Evolutionary conservation across 192 early-diverging fungal genomes (phyloP), one percentile per base, ranked within the genome.

Genomic region (Coemansia sp.): DNA sequence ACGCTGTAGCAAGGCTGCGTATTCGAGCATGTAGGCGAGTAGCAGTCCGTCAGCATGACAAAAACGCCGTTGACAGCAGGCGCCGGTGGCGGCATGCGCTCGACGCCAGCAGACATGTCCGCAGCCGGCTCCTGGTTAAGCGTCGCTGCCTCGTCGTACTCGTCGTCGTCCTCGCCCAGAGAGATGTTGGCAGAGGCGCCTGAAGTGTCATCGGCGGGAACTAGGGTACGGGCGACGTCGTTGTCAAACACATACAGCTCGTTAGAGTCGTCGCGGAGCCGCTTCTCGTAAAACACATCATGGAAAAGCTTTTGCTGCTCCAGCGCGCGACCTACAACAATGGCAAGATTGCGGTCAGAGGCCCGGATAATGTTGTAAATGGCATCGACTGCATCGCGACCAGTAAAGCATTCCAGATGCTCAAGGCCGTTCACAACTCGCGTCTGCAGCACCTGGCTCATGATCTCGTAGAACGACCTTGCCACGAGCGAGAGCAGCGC

Each of bases 231-330:
- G 8, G 62, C 58, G 7, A 71, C 39, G 30, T 80, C 72, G 8
- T 86, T 82, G 25, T 84, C 82, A 74, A 96, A 94, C 55, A 86
- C 82, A 67, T 95, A 98, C 18, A 98, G 64, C 62, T 95, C 93
- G 53, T 87, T 75, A 11, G 83, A 64, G 50, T 88, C 89, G 65
- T 96, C 94, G n/a, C 93, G 88, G 53, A 97, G 84, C 6, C 91
- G 83, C 74, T 92, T 89, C 42, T 88, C 88, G 71, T 90, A 94
- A 7, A 82, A 88, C 14, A 97, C 93, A 72, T 98, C 93, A 68
- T 94, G 90, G 76, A 98, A 94, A 60, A 97, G 87, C 36, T 85
- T 85, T 77, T 98, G 96, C 49, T 89, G 84, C 68, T 92, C 93
- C 58, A 98, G 74, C 16, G 94, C 90, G 18, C 95, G 85, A 19